Percentiles rank a stretch among this genome's conserved stretches.
Evolutionary conservation across 768 basidiomycete genomes (phyloP).

Genomic region (Russula vinacea): DNA sequence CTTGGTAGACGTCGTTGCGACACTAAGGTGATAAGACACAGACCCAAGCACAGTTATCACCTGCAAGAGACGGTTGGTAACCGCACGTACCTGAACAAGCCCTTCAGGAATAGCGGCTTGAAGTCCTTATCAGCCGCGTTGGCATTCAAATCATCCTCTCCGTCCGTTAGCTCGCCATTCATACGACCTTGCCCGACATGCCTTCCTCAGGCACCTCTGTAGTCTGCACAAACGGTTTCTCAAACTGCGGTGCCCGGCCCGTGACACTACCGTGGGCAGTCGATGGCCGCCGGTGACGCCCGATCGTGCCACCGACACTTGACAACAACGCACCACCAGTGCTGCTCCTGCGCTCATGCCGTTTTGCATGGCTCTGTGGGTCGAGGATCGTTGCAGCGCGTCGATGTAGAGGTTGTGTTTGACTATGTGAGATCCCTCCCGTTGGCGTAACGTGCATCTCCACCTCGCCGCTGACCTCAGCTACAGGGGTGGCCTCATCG

Average conservation of each 20-base stretch:
- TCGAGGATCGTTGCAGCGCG: conserved; percentile 78
- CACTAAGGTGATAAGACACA: conserved; percentile 44
- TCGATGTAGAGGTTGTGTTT: conserved; percentile 63
- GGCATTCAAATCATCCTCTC: conserved; percentile 19
- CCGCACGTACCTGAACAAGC: conserved; percentile 76
- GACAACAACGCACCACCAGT: conserved; percentile 61
- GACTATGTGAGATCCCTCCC: conserved; percentile 39
- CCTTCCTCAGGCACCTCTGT: conserved; percentile 44
- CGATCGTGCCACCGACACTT: conserved; percentile 52
- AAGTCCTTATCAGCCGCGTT: conserved; percentile 59
- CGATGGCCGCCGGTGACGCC: conserved; percentile 67
- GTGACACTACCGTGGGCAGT: conserved; percentile 48
- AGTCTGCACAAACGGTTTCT: conserved; percentile 50
- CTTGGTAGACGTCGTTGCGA: conserved; percentile 94
- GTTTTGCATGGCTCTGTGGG: conserved; percentile 54
- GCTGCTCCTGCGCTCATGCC: conserved; percentile 76
- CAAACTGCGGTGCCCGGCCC: conserved; percentile 36
- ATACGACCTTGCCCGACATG: neutral
- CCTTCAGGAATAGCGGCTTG: conserved; percentile 95
- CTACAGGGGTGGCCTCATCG: neutral
- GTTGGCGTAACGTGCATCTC: conserved; percentile 27
- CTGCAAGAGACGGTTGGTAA: conserved; percentile 5
- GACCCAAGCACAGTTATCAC: conserved; percentile 1
- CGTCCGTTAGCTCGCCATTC: conserved; percentile 24
- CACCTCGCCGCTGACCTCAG: neutral